phyloP scores from a whole-genome alignment of 2,329 filamentous ascomycete genomes.

The Fusarium secorum region DNA sequence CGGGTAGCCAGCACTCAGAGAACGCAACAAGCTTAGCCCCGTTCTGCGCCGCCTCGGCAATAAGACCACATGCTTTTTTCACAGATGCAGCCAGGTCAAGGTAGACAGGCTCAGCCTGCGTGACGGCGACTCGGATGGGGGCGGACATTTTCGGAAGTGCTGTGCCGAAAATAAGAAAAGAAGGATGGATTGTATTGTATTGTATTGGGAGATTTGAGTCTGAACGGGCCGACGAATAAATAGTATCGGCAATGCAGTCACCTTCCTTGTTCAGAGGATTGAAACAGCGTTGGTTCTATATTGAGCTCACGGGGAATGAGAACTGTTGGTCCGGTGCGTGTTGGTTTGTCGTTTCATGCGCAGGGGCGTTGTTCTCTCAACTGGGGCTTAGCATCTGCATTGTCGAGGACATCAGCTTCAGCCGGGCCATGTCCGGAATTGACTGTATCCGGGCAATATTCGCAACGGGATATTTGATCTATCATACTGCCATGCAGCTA shows the following conservation, averaged over 20 bases:
- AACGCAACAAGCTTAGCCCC: slow-evolving; percentile 64
- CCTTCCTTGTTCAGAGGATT: neutral
- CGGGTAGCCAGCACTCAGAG: slow-evolving; percentile 62
- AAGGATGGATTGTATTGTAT: neutral
- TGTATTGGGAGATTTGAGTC: neutral
- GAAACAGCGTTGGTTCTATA: neutral
- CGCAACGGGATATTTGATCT: neutral
- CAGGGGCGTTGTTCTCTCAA: neutral
- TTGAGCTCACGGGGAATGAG: neutral
- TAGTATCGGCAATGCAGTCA: neutral
- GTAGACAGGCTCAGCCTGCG: slow-evolving; percentile 41
- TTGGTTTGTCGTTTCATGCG: neutral
- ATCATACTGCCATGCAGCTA: neutral
- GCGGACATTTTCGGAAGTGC: slow-evolving; percentile 3
- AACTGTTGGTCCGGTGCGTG: neutral
- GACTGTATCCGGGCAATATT: neutral
- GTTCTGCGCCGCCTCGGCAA: slow-evolving; percentile 45
- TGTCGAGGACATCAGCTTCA: neutral
- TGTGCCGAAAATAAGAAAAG: neutral
- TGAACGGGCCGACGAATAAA: neutral
- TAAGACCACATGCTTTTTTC: slow-evolving; percentile 37
- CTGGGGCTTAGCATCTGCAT: neutral
- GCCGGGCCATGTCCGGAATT: neutral
- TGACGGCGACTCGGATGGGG: slow-evolving; percentile 36
- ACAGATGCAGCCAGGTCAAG: slow-evolving; percentile 35